Conservation (phyloP, 352 stramenopile species). For the Thalassiosira sp. region DNA sequence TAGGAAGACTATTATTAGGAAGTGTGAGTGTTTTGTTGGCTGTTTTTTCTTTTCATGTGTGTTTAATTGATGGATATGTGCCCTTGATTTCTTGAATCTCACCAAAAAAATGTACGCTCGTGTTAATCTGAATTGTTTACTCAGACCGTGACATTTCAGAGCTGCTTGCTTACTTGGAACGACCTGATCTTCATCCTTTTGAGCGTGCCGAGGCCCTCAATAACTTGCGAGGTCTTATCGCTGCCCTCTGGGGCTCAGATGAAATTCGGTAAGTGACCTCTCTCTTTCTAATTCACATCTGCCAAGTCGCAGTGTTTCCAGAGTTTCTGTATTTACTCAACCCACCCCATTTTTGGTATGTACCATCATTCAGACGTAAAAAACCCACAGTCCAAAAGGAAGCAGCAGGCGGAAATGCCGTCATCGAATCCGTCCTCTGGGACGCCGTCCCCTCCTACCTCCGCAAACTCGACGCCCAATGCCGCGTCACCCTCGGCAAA, state of each 20-base stretch:
- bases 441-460: constrained; percentile 86
- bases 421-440: constrained; percentile 87
- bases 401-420: constrained; percentile 80
- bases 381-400: constrained; percentile 87
- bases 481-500: constrained; percentile 63
- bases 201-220: constrained; percentile 61
- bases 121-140: too few relatives aligned
- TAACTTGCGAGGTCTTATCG: constrained; percentile 72
- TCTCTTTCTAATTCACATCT: too few relatives aligned
- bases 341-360: neutral
- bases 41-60: too few relatives aligned
- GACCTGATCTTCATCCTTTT: constrained; percentile 65
- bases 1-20: constrained; percentile 66
- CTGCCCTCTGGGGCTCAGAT: constrained; percentile 77
- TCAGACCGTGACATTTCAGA: constrained; percentile 69
- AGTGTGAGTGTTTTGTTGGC: too few relatives aligned
- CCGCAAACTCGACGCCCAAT: constrained; percentile 84
- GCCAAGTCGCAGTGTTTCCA: too few relatives aligned
- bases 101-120: too few relatives aligned
- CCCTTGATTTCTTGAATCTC: too few relatives aligned
- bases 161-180: constrained; percentile 64
- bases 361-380: constrained; percentile 36
- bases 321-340: neutral
- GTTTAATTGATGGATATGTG: too few relatives aligned
- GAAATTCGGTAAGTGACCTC: constrained; percentile 71